Evolutionary conservation across 768 basidiomycete genomes (phyloP).

Genomic region (Crucibulum laeve): DNA sequence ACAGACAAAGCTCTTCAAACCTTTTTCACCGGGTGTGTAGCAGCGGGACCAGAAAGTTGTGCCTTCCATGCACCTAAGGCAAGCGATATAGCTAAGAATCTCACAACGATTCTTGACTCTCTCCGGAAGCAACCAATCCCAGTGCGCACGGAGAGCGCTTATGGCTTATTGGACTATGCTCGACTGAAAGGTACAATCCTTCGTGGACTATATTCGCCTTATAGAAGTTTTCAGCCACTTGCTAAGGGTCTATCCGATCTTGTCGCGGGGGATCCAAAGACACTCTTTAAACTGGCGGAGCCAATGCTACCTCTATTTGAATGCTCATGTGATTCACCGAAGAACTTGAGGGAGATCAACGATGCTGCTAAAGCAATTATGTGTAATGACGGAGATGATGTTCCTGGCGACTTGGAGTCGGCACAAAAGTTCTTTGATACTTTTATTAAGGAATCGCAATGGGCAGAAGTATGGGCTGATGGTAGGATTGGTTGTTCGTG

Average conservation of each 20-base stretch:
- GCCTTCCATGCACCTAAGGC: constrained; percentile 33
- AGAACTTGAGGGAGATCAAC: not conserved
- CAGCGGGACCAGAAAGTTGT: constrained; percentile 30
- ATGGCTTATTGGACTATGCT: constrained; percentile 33
- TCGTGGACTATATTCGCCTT: constrained; percentile 28
- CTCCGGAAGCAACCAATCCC: constrained; percentile 28
- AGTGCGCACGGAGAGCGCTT: constrained; percentile 20
- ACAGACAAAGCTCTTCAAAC: constrained; percentile 28
- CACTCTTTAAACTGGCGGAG: constrained; percentile 16
- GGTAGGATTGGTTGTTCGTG: constrained; percentile 15
- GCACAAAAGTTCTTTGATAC: constrained; percentile 7
- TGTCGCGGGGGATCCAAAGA: constrained; percentile 22
- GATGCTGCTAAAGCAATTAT: constrained; percentile 12
- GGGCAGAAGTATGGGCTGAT: constrained; percentile 14
- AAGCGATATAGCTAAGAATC: constrained; percentile 25
- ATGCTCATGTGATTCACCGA: constrained; percentile 22
- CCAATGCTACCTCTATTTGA: constrained; percentile 11
- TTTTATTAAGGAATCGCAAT: constrained; percentile 10
- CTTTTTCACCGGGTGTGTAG: constrained; percentile 32
- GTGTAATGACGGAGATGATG: constrained; percentile 16
- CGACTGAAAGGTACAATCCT: constrained; percentile 27
- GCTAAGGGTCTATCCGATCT: constrained; percentile 31
- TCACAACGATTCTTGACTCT: constrained; percentile 25
- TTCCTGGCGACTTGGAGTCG: constrained; percentile 12
- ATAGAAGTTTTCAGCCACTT: constrained; percentile 23